Conservation (phyloP, 176 grass and related monocot genomes). For the Triticum aestivum region DNA sequence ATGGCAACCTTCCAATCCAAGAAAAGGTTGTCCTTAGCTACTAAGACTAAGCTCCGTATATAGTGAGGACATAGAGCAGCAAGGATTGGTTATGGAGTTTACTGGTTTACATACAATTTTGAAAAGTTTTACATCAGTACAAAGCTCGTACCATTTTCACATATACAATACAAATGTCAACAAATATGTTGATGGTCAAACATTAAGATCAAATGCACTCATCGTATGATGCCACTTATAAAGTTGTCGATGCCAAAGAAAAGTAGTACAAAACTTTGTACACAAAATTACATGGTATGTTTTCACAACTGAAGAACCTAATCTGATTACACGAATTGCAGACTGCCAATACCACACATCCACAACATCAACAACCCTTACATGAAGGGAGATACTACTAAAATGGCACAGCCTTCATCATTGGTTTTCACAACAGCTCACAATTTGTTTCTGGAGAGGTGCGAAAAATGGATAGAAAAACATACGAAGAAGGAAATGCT, state of each 20-base stretch:
- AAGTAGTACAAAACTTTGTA: neutral
- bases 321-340: neutral
- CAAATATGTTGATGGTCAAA: neutral
- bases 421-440: too few relatives aligned
- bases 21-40: neutral
- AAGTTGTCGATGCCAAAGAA: neutral
- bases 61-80: neutral
- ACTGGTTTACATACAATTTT: neutral
- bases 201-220: neutral
- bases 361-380: neutral
- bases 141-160: neutral
- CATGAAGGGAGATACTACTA: neutral
- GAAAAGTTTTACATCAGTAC: neutral
- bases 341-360: neutral
- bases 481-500: too few relatives aligned
- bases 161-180: neutral
- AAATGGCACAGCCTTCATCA: neutral
- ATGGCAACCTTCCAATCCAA: neutral
- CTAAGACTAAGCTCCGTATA: neutral
- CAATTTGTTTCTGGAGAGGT: neutral
- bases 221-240: neutral
- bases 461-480: too few relatives aligned
- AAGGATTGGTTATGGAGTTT: neutral
- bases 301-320: neutral
- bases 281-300: neutral